These are phyloP conservation scores for Entomortierella lignicola DNA, from an alignment of 192 early-diverging fungal genomes.

Conservation along the genomic window DNA sequence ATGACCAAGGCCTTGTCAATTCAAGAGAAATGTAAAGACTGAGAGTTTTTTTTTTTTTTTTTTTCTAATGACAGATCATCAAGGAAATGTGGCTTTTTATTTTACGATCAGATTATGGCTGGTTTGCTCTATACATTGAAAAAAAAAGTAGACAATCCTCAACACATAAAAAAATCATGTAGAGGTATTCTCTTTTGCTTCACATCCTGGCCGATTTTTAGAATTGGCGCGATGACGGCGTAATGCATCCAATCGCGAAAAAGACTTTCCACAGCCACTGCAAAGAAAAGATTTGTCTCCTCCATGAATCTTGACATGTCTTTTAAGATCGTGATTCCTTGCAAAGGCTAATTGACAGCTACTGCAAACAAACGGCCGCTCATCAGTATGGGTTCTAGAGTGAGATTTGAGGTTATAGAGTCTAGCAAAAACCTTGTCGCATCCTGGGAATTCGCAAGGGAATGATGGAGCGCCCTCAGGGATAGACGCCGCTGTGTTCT, in stretches of 20 bases:
- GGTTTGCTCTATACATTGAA: no score
- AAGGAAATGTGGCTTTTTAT: no score
- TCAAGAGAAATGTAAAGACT: no score
- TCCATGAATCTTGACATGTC: constrained; percentile 80
- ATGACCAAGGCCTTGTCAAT: no score
- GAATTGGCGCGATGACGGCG: constrained; percentile 68
- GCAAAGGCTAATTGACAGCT: constrained; percentile 83
- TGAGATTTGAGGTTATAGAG: constrained; percentile 82
- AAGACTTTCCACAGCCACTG: constrained; percentile 71
- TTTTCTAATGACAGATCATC: no score
- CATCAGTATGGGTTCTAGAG: constrained; percentile 75
- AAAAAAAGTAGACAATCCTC: neutral
- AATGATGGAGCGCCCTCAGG: constrained; percentile 49
- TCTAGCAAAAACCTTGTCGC: constrained; percentile 76
- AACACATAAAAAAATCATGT: neutral
- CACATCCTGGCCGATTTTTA: constrained; percentile 50
- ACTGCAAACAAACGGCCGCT: constrained; percentile 75
- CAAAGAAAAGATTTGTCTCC: constrained; percentile 79
- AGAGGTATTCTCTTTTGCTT: neutral
- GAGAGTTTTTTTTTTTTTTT: no score
- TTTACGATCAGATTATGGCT: no score
- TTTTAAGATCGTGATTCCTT: constrained; percentile 88
- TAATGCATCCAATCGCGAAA: constrained; percentile 82
- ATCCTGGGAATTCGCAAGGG: constrained; percentile 56
- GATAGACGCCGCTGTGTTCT: constrained; percentile 51